phyloP scores from a whole-genome alignment of 371 early-diverging fungal species.

The Phascolomyces articulosus region DNA sequence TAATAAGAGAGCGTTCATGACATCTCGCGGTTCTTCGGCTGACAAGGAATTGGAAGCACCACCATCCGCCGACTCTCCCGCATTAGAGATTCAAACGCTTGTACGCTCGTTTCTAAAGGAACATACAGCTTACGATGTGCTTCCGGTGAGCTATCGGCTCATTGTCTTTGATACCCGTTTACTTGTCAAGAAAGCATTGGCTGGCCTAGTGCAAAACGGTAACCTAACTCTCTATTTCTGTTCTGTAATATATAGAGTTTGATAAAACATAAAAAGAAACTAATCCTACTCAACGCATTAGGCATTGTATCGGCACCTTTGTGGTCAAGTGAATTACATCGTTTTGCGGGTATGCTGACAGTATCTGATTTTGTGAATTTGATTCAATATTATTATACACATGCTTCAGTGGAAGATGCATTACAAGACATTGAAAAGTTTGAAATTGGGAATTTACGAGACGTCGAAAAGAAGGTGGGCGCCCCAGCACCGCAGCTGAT shows the following conservation, averaged over 20 bases:
- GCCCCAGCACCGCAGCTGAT: conserved; percentile 63
- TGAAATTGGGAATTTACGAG: conserved; percentile 73
- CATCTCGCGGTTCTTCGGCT: conserved; percentile 8
- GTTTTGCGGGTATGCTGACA: conserved; percentile 91
- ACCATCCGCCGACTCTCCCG: conserved; percentile 7
- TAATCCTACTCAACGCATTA: too few relatives aligned
- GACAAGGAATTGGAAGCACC: conserved; percentile 6
- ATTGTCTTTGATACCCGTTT: conserved; percentile 91
- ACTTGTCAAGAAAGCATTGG: conserved; percentile 90
- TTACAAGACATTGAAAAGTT: conserved; percentile 85
- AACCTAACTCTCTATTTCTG: conserved; percentile 13
- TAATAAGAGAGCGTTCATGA: conserved; percentile 1
- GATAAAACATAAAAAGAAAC: too few relatives aligned
- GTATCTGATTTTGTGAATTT: conserved; percentile 92
- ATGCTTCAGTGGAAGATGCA: conserved; percentile 78
- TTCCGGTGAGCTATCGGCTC: conserved; percentile 88
- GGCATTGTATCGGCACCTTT: conserved; percentile 95
- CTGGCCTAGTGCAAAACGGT: conserved; percentile 93
- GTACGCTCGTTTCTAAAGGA: conserved; percentile 74
- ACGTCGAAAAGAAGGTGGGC: conserved; percentile 60
- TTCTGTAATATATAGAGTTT: too few relatives aligned
- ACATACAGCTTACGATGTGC: conserved; percentile 86
- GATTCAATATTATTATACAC: conserved; percentile 87
- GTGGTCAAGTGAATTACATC: conserved; percentile 81
- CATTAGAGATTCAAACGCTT: conserved; percentile 46